Percentiles rank a stretch among this genome's conserved stretches.
Conservation (phyloP, 2,329 filamentous ascomycete genomes). For the Colletotrichum costaricense region DNA sequence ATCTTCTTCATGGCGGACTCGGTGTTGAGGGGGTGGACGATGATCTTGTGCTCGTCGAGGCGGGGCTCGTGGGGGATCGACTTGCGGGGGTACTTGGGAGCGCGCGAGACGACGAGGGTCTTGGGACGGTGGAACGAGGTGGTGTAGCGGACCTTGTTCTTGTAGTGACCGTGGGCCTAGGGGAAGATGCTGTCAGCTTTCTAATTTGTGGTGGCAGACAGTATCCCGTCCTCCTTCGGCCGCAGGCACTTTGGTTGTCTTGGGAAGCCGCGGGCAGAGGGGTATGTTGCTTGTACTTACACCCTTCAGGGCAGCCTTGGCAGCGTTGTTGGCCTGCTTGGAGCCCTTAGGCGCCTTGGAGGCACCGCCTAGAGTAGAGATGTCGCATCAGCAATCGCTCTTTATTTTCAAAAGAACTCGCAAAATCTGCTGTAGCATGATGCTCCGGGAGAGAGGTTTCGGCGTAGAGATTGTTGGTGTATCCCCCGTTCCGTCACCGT, state of each 20-base stretch:
- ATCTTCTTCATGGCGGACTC: conserved; percentile 99
- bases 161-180: conserved; percentile 77
- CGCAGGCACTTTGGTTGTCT: conserved; percentile 11
- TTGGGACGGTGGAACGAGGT: conserved; percentile 98
- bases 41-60: conserved; percentile 97
- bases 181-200: conserved; percentile 7
- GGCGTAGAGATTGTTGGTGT: background rate
- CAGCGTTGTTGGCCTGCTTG: conserved; percentile 93
- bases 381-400: conserved; percentile 79
- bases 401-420: conserved; percentile 70
- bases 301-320: conserved; percentile 96
- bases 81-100: conserved; percentile 97
- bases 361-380: conserved; percentile 63
- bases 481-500: conserved; percentile 11
- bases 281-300: conserved; percentile 68
- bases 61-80: conserved; percentile 89
- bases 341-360: conserved; percentile 67
- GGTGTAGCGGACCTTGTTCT: conserved; percentile 89
- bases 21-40: conserved; percentile 98
- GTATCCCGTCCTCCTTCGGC: background rate
- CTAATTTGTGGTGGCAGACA: background rate
- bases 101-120: conserved; percentile 90
- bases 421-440: conserved; percentile 81
- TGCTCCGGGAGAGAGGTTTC: conserved; percentile 48
- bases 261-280: background rate